Conservation (phyloP, 768 basidiomycete genomes). For the Pseudohyphozyma bogoriensis region DNA sequence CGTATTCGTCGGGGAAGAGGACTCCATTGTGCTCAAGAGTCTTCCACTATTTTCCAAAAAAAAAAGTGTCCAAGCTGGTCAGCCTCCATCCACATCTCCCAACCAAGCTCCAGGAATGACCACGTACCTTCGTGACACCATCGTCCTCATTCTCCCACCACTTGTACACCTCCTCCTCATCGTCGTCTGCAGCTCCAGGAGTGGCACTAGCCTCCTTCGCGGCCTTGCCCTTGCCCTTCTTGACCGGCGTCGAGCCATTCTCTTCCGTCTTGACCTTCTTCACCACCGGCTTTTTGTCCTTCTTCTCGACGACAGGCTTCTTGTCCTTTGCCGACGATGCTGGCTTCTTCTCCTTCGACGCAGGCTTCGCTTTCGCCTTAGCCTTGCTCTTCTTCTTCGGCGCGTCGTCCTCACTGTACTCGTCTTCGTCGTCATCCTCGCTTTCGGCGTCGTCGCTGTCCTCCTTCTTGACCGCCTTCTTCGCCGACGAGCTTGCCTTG, state of each 20-base stretch:
- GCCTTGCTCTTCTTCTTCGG: conserved; percentile 42
- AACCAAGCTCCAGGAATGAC: background rate
- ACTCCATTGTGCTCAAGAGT: conserved; percentile 94
- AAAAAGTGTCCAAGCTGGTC: conserved; percentile 39
- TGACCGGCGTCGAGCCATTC: conserved; percentile 19
- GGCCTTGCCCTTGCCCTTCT: conserved; percentile 42
- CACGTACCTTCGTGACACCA: conserved; percentile 44
- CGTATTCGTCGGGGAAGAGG: conserved; percentile 89
- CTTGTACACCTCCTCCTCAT: conserved; percentile 41
- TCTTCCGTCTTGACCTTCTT: conserved; percentile 37
- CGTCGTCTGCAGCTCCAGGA: too few relatives aligned
- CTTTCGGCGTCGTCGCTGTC: conserved; percentile 3
- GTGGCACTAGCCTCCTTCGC: conserved; percentile 47
- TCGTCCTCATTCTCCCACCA: conserved; percentile 60
- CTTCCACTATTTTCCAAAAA: conserved; percentile 59
- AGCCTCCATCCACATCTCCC: too few relatives aligned
- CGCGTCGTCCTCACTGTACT: conserved; percentile 33
- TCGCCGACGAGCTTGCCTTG: background rate
- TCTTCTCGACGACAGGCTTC: conserved; percentile 21
- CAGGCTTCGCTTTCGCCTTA: conserved; percentile 45
- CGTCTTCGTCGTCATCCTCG: conserved; percentile 47
- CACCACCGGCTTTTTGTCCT: conserved; percentile 22
- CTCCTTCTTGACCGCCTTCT: conserved; percentile 23
- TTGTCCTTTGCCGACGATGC: conserved; percentile 42
- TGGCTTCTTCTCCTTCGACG: conserved; percentile 43